Evolutionary conservation across 2,329 filamentous ascomycete species (phyloP).

Genomic region (Stachybotrys chlorohalonatus): DNA sequence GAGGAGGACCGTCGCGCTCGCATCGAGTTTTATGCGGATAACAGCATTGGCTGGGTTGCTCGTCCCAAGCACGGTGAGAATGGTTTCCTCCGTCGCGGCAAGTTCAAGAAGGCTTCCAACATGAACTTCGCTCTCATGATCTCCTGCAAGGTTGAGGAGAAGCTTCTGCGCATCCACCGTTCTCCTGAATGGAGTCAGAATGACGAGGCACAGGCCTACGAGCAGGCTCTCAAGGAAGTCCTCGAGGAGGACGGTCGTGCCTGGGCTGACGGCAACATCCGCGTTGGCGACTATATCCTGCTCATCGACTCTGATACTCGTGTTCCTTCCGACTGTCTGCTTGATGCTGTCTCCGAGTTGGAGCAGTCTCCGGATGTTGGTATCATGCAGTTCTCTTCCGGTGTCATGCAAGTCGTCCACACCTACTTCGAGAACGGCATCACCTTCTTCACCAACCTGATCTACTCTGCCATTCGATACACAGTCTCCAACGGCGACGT

Average conservation of each 20-base stretch:
- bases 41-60: constrained; percentile 62
- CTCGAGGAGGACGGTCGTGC: constrained; percentile 60
- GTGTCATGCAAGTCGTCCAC: constrained; percentile 70
- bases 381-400: constrained; percentile 69
- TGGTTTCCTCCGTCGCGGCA: constrained; percentile 53
- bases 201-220: constrained; percentile 59
- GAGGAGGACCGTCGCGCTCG: constrained; percentile 53
- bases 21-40: constrained; percentile 60
- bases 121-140: constrained; percentile 65
- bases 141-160: constrained; percentile 62
- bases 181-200: constrained; percentile 55
- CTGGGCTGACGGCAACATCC: constrained; percentile 79
- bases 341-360: constrained; percentile 76
- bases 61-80: constrained; percentile 55
- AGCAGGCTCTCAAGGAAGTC: constrained; percentile 54
- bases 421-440: constrained; percentile 66
- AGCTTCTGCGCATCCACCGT: constrained; percentile 48
- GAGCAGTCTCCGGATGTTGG: constrained; percentile 70
- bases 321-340: constrained; percentile 66
- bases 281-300: constrained; percentile 71
- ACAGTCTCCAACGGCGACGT: constrained; percentile 71
- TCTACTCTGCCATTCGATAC: constrained; percentile 69
- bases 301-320: constrained; percentile 73
- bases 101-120: constrained; percentile 65
- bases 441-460: constrained; percentile 64